These are phyloP conservation scores for Laguncularia racemosa DNA, from an alignment of 345 rosid genomes.

Conservation along the genomic window DNA sequence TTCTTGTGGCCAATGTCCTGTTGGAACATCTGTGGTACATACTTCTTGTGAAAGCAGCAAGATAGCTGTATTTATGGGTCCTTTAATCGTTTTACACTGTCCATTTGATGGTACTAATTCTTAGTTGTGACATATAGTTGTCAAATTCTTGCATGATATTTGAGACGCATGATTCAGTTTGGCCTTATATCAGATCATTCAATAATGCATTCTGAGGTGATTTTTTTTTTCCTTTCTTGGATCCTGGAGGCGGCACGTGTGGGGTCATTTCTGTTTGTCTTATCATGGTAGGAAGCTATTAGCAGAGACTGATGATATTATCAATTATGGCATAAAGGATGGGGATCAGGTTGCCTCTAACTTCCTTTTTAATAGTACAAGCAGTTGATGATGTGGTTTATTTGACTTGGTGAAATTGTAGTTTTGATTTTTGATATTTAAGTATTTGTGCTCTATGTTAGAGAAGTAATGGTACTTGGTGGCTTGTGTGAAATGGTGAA, in stretches of 20 bases:
- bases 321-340: conserved; percentile 58
- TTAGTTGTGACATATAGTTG: neutral
- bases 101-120: no score
- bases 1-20: no score
- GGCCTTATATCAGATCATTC: neutral
- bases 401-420: neutral
- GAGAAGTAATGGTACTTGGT: no score
- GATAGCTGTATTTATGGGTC: no score
- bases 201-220: neutral
- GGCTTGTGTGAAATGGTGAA: no score
- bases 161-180: no score
- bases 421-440: neutral
- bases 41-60: no score
- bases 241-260: conserved; percentile 70
- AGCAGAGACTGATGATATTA: conserved; percentile 40
- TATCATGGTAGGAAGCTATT: conserved; percentile 51
- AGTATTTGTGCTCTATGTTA: no score
- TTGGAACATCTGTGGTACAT: no score
- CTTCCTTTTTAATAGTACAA: neutral
- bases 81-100: no score
- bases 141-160: neutral
- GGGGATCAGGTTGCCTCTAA: conserved; percentile 60
- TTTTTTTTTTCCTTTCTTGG: conserved; percentile 2
- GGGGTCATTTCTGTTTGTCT: conserved; percentile 80
- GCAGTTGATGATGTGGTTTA: neutral